Percentiles rank a stretch among this genome's conserved stretches.
Conservation (phyloP, 2,329 filamentous ascomycete species). For the Diaporthe sp. region DNA sequence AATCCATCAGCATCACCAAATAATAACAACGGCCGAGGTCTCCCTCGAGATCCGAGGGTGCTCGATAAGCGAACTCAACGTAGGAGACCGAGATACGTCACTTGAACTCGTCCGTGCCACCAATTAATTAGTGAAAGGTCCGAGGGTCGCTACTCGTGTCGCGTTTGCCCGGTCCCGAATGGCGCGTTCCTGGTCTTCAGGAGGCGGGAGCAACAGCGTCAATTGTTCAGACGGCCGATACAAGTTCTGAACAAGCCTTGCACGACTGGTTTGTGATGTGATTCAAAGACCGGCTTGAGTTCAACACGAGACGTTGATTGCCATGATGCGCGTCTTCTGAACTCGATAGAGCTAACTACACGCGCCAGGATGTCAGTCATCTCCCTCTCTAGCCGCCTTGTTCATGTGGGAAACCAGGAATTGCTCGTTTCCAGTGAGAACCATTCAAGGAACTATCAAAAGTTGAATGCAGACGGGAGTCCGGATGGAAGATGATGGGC, state of each 20-base stretch:
- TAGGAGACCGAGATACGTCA: background rate
- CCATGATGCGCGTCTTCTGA: background rate
- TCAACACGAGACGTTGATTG: background rate
- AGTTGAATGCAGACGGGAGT: background rate
- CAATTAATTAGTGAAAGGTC: background rate
- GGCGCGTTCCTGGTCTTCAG: conserved; percentile 3
- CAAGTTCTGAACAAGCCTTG: background rate
- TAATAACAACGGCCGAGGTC: background rate
- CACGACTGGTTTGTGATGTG: background rate
- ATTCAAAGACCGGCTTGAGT: background rate
- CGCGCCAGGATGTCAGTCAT: background rate
- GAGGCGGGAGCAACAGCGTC: too few species aligned
- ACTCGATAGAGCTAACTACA: background rate
- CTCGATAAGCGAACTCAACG: background rate
- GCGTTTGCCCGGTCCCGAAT: conserved; percentile 1
- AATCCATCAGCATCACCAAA: conserved; percentile 1
- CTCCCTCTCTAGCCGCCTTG: background rate
- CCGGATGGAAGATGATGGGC: background rate
- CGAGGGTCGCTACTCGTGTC: background rate
- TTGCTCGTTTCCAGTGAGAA: background rate
- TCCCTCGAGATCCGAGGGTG: background rate
- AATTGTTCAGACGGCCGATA: background rate
- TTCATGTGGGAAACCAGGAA: background rate
- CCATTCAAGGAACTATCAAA: too few species aligned
- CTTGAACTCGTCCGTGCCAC: background rate